phyloP scores from a whole-genome alignment of 192 early-diverging fungal genomes.

The Entomortierella lignicola region DNA sequence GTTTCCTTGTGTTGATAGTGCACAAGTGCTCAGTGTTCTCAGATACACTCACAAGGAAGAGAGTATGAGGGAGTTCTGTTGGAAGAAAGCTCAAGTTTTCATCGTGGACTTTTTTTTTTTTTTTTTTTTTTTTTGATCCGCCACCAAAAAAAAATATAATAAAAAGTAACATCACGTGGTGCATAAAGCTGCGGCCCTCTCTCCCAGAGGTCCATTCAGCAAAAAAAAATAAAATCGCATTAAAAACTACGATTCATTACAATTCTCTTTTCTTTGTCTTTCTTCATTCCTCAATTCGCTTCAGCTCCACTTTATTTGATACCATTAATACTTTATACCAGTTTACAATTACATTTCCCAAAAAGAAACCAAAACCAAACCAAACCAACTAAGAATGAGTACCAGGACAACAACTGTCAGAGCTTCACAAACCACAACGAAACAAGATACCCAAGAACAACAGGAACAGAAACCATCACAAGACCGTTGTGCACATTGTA shows the following conservation, averaged over 20 bases:
- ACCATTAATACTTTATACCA: background rate
- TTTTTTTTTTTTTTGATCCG: too few species aligned
- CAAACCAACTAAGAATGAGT: constrained; percentile 31
- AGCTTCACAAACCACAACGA: constrained; percentile 32
- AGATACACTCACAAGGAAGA: too few species aligned
- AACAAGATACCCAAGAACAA: constrained; percentile 9
- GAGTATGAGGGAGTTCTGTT: too few species aligned
- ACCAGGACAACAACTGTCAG: constrained; percentile 42
- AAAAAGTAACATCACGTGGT: background rate
- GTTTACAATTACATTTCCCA: too few species aligned
- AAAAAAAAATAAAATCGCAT: too few species aligned
- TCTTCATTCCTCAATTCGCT: background rate
- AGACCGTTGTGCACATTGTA: constrained; percentile 48
- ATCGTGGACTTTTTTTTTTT: too few species aligned
- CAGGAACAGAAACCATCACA: constrained; percentile 28
- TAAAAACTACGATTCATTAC: background rate
- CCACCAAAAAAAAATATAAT: background rate
- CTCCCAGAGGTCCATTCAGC: background rate
- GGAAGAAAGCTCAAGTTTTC: too few species aligned
- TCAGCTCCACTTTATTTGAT: background rate
- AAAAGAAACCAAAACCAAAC: too few species aligned
- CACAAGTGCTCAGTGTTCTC: too few species aligned
- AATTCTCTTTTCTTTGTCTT: background rate
- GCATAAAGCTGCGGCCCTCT: background rate
- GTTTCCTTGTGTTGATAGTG: too few species aligned